Percentiles rank a stretch among this genome's conserved stretches.
phyloP scores from a whole-genome alignment of 805 yeast species.

The Martiniozyma abietophila region DNA sequence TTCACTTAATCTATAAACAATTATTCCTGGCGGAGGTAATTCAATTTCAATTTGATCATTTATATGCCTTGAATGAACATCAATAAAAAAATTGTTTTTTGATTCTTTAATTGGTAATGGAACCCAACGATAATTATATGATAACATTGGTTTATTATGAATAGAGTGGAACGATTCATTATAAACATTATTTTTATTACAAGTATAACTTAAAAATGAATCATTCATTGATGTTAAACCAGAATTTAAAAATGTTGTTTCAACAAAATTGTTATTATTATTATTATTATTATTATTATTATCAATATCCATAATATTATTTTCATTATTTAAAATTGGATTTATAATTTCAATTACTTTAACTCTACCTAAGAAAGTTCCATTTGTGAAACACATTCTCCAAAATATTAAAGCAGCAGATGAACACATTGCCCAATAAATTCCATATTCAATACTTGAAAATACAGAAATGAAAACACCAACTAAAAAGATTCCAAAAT shows the following conservation, averaged over 20 bases:
- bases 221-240: slow-evolving; percentile 9
- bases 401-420: slow-evolving; percentile 66
- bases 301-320: background rate
- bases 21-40: slow-evolving; percentile 86
- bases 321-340: slow-evolving; percentile 34
- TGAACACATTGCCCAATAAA: slow-evolving; percentile 83
- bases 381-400: slow-evolving; percentile 71
- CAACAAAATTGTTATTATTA: background rate
- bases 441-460: slow-evolving; percentile 76
- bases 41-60: slow-evolving; percentile 49
- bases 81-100: slow-evolving; percentile 3
- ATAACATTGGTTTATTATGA: slow-evolving; percentile 5
- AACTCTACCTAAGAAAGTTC: slow-evolving; percentile 73
- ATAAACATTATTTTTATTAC: slow-evolving; percentile 2
- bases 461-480: slow-evolving; percentile 72
- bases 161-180: background rate
- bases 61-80: slow-evolving; percentile 28
- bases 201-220: slow-evolving; percentile 5
- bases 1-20: slow-evolving; percentile 78
- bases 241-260: slow-evolving; percentile 8
- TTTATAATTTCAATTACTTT: slow-evolving; percentile 62
- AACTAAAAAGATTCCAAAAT: slow-evolving; percentile 59
- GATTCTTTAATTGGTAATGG: slow-evolving; percentile 43
- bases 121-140: slow-evolving; percentile 45
- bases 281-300: background rate